Conservation (phyloP, 495 filamentous ascomycete species). For the Daldinia grandis region DNA sequence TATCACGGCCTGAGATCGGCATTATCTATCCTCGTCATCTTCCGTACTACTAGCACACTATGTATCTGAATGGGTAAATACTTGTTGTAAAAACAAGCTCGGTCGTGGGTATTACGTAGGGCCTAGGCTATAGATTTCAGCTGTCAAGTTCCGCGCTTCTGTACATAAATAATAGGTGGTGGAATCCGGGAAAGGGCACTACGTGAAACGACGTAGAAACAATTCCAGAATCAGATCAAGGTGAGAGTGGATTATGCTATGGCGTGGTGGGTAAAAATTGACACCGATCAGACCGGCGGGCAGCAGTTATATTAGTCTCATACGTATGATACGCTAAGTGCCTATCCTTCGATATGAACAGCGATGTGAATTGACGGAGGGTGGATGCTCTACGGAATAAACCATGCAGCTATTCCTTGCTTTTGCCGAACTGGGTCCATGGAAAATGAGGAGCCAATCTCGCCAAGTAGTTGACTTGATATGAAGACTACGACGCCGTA, state of each 20-base stretch:
- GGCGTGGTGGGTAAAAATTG: conserved; percentile 5
- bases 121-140: conserved; percentile 1
- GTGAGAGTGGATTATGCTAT: conserved; percentile 19
- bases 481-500: conserved; percentile 38
- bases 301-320: conserved; percentile 9
- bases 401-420: conserved; percentile 41
- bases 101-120: conserved; percentile 12
- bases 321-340: conserved; percentile 6
- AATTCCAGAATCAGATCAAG: conserved; percentile 37
- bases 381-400: conserved; percentile 5
- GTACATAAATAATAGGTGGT: background rate
- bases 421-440: conserved; percentile 32
- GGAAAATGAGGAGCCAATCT: conserved; percentile 40
- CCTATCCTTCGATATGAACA: conserved; percentile 7
- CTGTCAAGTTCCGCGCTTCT: conserved; percentile 34
- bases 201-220: conserved; percentile 40
- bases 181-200: conserved; percentile 18
- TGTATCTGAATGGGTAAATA: background rate
- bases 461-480: conserved; percentile 30
- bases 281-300: conserved; percentile 1
- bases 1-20: conserved; percentile 11
- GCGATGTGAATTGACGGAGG: background rate
- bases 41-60: conserved; percentile 12
- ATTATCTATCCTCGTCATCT: conserved; percentile 18
- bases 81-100: conserved; percentile 12